Percentiles rank a stretch among this genome's conserved stretches.
These are phyloP conservation scores for Scheffersomyces parashehatae DNA, from an alignment of 1,139 yeast species.

Conservation along the genomic window DNA sequence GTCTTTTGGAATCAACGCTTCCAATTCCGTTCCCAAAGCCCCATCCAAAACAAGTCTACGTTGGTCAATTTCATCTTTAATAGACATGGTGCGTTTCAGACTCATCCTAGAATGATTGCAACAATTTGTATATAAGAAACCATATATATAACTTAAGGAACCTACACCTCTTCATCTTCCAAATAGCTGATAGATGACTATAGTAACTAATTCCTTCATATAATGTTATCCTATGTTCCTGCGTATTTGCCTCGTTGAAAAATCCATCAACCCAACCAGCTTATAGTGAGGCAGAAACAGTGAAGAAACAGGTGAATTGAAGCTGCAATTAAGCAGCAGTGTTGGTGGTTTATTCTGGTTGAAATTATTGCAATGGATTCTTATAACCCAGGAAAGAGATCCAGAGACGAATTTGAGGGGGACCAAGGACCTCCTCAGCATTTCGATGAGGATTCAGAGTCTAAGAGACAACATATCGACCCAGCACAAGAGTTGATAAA, in stretches of 20 bases:
- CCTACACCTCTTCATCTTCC: no score
- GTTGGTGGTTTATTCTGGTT: neutral
- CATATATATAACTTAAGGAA: no score
- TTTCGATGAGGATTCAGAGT: conserved; percentile 13
- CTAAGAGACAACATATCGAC: conserved; percentile 42
- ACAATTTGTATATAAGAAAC: no score
- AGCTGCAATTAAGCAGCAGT: neutral
- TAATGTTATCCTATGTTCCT: no score
- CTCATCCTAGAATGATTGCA: neutral
- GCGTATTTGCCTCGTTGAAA: no score
- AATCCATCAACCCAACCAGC: no score
- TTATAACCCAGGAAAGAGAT: conserved; percentile 29
- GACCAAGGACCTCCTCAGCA: conserved; percentile 12
- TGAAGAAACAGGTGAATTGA: neutral
- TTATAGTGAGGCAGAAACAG: no score
- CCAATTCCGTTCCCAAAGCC: conserved; percentile 19
- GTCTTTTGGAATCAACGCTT: conserved; percentile 12
- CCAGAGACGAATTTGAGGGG: conserved; percentile 42
- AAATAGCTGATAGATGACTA: no score
- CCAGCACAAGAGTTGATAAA: conserved; percentile 43
- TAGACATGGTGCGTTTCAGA: neutral
- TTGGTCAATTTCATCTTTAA: conserved; percentile 4
- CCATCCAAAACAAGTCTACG: conserved; percentile 16
- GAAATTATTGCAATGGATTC: conserved; percentile 16
- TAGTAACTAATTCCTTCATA: no score